Evolutionary conservation across 2,329 filamentous ascomycete species (phyloP).

Genomic region (Furcasterigmium furcatum): DNA sequence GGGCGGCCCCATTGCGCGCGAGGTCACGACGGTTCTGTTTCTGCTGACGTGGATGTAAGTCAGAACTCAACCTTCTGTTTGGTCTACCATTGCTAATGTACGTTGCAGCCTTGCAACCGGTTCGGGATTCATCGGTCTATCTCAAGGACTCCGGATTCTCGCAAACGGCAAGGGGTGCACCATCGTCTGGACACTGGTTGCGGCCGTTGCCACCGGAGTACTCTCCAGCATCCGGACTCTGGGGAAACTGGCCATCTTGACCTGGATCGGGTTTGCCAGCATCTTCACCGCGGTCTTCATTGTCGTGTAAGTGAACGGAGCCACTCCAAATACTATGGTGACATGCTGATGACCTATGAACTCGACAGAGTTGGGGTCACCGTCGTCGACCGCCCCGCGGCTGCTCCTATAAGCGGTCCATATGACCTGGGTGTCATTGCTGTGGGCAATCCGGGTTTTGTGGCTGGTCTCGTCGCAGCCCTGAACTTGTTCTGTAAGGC

Average conservation of each 20-base stretch:
- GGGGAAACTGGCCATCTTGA: conserved; percentile 29
- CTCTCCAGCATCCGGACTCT: conserved; percentile 10
- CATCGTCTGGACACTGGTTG: conserved; percentile 17
- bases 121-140: conserved; percentile 17
- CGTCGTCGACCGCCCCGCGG: conserved; percentile 13
- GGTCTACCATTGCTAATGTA: no score
- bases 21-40: conserved; percentile 15
- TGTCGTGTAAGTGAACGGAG: conserved; percentile 17
- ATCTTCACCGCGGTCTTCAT: conserved; percentile 40
- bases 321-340: no score
- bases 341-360: no score
- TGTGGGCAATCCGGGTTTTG: conserved; percentile 15
- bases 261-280: conserved; percentile 55
- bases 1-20: conserved; percentile 16
- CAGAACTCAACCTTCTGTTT: no score
- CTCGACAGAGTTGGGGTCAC: conserved; percentile 19
- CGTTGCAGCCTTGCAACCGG: conserved; percentile 15
- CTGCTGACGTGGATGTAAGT: conserved; percentile 18
- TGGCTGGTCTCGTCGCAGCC: conserved; percentile 16
- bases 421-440: conserved; percentile 16
- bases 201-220: conserved; percentile 17
- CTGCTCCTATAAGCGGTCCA: conserved; percentile 15
- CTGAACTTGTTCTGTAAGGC: conserved; percentile 19
- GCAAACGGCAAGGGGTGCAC: conserved; percentile 14
- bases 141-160: conserved; percentile 17